phyloP scores from a whole-genome alignment of 495 filamentous ascomycete genomes.

The Penicillium arizonense region DNA sequence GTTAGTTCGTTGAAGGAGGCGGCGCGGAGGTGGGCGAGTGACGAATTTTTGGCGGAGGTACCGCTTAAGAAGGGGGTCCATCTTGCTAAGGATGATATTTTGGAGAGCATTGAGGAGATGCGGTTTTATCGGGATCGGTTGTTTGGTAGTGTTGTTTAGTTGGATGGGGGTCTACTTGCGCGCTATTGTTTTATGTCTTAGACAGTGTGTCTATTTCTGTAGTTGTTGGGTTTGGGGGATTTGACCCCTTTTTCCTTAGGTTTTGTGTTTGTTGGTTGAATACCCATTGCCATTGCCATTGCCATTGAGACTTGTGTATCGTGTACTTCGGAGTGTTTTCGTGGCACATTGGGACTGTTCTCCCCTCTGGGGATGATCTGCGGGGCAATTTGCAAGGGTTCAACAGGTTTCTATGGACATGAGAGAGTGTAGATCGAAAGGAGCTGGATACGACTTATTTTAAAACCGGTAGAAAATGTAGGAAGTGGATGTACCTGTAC shows the following conservation, averaged over 20 bases:
- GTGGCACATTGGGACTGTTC: neutral
- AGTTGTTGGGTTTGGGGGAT: neutral
- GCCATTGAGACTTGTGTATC: neutral
- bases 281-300: too few relatives aligned
- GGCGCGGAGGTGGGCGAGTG: constrained; percentile 73
- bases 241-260: too few relatives aligned
- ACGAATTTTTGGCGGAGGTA: constrained; percentile 52
- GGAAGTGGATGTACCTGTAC: neutral
- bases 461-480: neutral
- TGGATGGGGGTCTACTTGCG: neutral
- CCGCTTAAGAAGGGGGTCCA: constrained; percentile 77
- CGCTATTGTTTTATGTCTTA: neutral
- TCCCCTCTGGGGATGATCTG: constrained; percentile 2
- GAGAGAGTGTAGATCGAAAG: too few relatives aligned
- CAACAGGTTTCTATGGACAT: neutral
- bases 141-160: constrained; percentile 18
- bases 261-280: too few relatives aligned
- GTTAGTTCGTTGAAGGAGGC: constrained; percentile 91
- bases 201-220: neutral
- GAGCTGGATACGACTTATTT: neutral
- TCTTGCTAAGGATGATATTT: constrained; percentile 82
- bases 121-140: constrained; percentile 63
- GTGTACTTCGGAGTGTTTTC: neutral
- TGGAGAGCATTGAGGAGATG: constrained; percentile 93
- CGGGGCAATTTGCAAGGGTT: neutral